Percentiles rank a stretch among this genome's conserved stretches.
Evolutionary conservation across 1,284 basidiomycete species (phyloP).

Genomic region (Cryptococcus neoformans): DNA sequence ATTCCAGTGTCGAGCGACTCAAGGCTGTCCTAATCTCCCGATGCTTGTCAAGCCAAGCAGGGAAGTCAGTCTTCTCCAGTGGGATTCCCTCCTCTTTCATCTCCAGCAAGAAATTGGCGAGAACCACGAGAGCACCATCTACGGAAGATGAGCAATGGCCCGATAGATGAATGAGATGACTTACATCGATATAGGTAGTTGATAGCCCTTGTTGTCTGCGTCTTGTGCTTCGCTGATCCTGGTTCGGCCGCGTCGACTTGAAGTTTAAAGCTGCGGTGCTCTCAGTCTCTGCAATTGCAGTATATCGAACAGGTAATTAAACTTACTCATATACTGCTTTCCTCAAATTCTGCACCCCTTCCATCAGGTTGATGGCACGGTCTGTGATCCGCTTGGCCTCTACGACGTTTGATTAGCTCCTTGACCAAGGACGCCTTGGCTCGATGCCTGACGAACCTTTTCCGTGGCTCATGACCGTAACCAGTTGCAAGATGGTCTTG

Average conservation of each 20-base stretch:
- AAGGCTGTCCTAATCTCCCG: slow-evolving; percentile 80
- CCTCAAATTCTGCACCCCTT: slow-evolving; percentile 87
- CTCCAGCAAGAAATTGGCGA: slow-evolving; percentile 94
- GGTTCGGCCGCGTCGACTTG: slow-evolving; percentile 80
- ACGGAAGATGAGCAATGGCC: slow-evolving; percentile 24
- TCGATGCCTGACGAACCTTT: slow-evolving; percentile 26
- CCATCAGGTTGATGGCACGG: slow-evolving; percentile 79
- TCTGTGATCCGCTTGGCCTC: slow-evolving; percentile 92
- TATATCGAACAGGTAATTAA: neutral
- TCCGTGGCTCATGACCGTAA: slow-evolving; percentile 43
- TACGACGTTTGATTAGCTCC: slow-evolving; percentile 49
- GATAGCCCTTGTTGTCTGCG: slow-evolving; percentile 68
- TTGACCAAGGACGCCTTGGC: slow-evolving; percentile 54
- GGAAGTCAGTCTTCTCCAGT: slow-evolving; percentile 57
- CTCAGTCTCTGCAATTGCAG: neutral
- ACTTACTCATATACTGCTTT: slow-evolving; percentile 86
- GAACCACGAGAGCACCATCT: slow-evolving; percentile 91
- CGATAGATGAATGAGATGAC: slow-evolving; percentile 1
- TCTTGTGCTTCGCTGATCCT: slow-evolving; percentile 69
- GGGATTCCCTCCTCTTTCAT: slow-evolving; percentile 53
- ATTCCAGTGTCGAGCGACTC: slow-evolving; percentile 70
- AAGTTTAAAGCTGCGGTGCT: slow-evolving; percentile 72
- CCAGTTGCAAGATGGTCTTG: slow-evolving; percentile 89
- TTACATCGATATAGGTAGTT: slow-evolving; percentile 69
- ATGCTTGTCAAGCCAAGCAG: slow-evolving; percentile 75